phyloP scores from a whole-genome alignment of 257 asterid species.

The Voacanga thouarsii region DNA sequence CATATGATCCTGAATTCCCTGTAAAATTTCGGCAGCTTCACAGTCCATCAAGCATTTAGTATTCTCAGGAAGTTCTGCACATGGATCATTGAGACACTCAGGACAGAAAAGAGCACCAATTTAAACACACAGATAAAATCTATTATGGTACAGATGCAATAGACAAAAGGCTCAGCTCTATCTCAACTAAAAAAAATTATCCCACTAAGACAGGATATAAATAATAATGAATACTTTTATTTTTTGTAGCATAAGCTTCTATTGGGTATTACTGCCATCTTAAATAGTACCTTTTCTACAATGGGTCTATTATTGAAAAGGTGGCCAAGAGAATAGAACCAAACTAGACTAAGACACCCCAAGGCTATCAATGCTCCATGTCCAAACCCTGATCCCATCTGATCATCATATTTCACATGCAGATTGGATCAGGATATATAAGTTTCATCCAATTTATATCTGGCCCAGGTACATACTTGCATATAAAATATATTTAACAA shows the following conservation, averaged over 20 bases:
- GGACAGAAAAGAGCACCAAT: conserved; percentile 16
- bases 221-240: neutral
- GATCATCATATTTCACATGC: neutral
- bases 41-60: conserved; percentile 79
- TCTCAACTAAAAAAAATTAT: neutral
- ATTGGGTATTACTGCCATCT: neutral
- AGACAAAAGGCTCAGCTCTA: neutral
- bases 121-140: neutral
- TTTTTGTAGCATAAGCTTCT: neutral
- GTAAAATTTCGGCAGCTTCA: conserved; percentile 81
- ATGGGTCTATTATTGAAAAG: neutral
- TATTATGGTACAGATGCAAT: neutral
- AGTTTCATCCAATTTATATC: neutral
- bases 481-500: neutral
- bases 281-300: neutral
- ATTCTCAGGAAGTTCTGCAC: conserved; percentile 59
- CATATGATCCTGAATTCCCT: conserved; percentile 74
- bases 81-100: conserved; percentile 24
- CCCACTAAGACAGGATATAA: neutral
- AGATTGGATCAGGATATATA: neutral
- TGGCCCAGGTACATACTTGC: neutral
- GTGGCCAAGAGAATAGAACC: neutral
- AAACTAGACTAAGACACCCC: neutral
- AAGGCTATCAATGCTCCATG: neutral
- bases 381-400: neutral